Conservation (phyloP, 177 flowering plant species). For the Telopea speciosissima region DNA sequence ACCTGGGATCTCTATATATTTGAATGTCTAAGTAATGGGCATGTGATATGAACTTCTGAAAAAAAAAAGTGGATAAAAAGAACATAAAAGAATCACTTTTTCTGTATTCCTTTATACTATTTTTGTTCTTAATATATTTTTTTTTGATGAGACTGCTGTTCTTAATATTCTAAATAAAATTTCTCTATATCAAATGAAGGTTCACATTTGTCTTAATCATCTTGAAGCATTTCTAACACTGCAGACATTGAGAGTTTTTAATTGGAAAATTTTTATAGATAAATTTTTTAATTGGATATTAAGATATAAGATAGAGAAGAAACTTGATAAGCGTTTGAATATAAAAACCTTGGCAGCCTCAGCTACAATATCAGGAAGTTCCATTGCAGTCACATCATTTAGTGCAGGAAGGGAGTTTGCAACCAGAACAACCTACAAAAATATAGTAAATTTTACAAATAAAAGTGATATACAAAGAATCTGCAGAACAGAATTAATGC, state of each 20-base stretch:
- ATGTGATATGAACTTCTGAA: too few relatives aligned
- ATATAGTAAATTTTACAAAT: constrained; percentile 1
- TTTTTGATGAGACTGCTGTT: too few relatives aligned
- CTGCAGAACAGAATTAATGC: background rate
- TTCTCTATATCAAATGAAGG: too few relatives aligned
- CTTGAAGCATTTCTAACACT: background rate
- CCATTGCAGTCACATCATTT: constrained; percentile 93
- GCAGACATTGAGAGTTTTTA: background rate
- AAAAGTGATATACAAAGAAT: background rate
- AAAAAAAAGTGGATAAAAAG: background rate
- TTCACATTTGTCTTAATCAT: too few relatives aligned
- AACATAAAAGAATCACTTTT: too few relatives aligned
- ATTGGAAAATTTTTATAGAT: too few relatives aligned
- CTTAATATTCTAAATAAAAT: too few relatives aligned
- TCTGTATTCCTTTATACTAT: background rate
- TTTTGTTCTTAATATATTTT: too few relatives aligned
- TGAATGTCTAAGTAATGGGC: too few relatives aligned
- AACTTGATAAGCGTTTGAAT: background rate
- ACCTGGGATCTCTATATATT: too few relatives aligned
- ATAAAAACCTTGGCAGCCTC: constrained; percentile 91
- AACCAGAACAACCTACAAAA: constrained; percentile 84
- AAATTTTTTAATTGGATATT: background rate
- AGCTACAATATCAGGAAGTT: constrained; percentile 94
- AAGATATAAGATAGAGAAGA: background rate
- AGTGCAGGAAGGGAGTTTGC: constrained; percentile 95